Base-by-base conservation (phyloP, 768 basidiomycete species). In the Scleroderma citrinum region DNA sequence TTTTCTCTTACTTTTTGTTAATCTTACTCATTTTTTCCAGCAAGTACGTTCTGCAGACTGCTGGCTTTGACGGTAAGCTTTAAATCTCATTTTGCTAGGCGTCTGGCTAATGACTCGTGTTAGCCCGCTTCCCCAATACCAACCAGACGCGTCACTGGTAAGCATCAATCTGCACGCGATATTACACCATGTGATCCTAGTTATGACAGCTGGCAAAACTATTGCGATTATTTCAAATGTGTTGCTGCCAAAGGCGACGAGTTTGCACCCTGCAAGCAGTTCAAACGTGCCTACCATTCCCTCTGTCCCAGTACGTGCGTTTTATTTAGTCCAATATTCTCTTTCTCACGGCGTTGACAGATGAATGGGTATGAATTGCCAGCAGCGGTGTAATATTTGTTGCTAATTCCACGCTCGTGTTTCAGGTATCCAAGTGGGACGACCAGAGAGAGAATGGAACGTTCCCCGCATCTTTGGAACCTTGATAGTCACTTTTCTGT, bases 151-250 rank as follows among this genome's bases (percentile, higher is more conserved):
- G 84, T 68, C 93, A 97, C 75, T 99, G 96, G 95, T 93, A 57
- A 53, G 77, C 67, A 48, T 17, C 30, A 7, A 8, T 36, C 11
- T 14, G 3, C 10, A 24, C 40, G 11, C n/a, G 35, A 7, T 31
- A 8, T 34, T 3, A 35, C 7, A 31, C 12, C 17, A 16, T 46
- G 12, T 40, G 62, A 31, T 56, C 14, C 41, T 17, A 5, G 8
- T 13, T 19, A 14, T n/a, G 24, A 37, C 57, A 90, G 87, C 72
- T 88, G 82, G 81, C 92, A 95, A 74, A 93, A 95, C 76, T 98
- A 94, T 69, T 87, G 88, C 53, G 96, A 99, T 72, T 97, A 96
- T 78, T 92, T 94, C 83, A 95, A 95, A 70, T 99, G 96, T 70
- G 72, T 97, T 59, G 70, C 87, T 59, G 94, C 94, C 59, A 98